Evolutionary conservation across 2,329 filamentous ascomycete genomes (phyloP).

Genomic region (Cadophora gregata): DNA sequence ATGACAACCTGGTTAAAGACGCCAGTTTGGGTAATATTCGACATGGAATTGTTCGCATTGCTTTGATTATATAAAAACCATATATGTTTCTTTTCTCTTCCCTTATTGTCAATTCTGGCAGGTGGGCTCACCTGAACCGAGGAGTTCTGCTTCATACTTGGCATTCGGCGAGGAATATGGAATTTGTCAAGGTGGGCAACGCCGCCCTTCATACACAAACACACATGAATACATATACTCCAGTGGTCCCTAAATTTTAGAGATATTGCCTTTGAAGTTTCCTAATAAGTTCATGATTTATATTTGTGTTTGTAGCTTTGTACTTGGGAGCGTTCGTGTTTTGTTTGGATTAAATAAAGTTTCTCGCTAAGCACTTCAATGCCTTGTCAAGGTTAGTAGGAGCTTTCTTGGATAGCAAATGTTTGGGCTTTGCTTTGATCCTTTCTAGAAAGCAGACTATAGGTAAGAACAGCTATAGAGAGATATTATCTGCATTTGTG

Average conservation of each 20-base stretch:
- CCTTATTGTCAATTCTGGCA: background rate
- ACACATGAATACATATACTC: background rate
- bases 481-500: no score
- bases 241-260: no score
- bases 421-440: background rate
- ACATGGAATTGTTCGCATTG: background rate
- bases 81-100: background rate
- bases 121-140: background rate
- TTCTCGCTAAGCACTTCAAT: background rate
- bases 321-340: background rate
- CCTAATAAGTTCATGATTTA: no score
- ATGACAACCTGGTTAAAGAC: background rate
- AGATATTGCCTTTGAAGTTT: no score
- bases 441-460: background rate
- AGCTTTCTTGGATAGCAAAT: background rate
- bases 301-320: background rate
- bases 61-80: background rate
- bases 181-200: background rate
- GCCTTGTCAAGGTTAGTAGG: background rate
- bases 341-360: background rate
- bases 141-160: background rate
- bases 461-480: background rate
- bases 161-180: background rate
- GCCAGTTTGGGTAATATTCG: background rate
- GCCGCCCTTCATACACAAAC: background rate